phyloP scores from a whole-genome alignment of 1,284 basidiomycete species.

The Microbotryum scabiosae region DNA sequence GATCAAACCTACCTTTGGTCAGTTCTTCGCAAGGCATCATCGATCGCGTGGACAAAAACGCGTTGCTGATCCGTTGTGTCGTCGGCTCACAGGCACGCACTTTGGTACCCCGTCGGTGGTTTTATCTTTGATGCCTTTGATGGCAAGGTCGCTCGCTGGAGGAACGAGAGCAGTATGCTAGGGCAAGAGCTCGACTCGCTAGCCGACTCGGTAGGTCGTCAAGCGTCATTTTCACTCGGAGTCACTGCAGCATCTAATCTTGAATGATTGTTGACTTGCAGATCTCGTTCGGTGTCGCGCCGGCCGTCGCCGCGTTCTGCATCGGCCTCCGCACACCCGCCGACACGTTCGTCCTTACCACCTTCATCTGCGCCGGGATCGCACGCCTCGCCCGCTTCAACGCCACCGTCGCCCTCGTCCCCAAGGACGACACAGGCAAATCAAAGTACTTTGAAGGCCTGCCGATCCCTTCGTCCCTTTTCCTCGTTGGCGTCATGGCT shows the following conservation, averaged over 20 bases:
- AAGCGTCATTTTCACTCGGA: too few species aligned
- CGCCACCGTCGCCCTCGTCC: constrained; percentile 89
- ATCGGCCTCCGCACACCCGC: constrained; percentile 82
- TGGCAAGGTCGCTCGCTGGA: constrained; percentile 95
- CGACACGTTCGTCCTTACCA: constrained; percentile 76
- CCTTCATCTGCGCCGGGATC: constrained; percentile 91
- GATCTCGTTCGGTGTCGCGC: constrained; percentile 97
- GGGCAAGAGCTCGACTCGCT: constrained; percentile 97
- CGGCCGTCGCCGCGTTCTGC: constrained; percentile 76
- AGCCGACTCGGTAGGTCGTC: constrained; percentile 70
- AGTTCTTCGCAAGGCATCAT: neutral
- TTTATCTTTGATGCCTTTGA: constrained; percentile 97
- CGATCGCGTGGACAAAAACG: neutral
- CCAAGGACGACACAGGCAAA: constrained; percentile 80
- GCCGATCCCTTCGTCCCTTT: constrained; percentile 86
- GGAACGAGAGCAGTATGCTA: constrained; percentile 89
- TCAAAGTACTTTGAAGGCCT: constrained; percentile 94
- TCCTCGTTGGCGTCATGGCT: constrained; percentile 68
- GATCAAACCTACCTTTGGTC: constrained; percentile 70
- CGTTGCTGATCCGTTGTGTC: too few species aligned
- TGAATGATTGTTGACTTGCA: constrained; percentile 35
- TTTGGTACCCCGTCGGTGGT: constrained; percentile 83
- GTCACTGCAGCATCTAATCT: neutral
- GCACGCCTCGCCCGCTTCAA: constrained; percentile 96
- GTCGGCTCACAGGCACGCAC: constrained; percentile 50